Evolutionary conservation across 2,329 filamentous ascomycete genomes (phyloP).

Genomic region (Nothophoma quercina): DNA sequence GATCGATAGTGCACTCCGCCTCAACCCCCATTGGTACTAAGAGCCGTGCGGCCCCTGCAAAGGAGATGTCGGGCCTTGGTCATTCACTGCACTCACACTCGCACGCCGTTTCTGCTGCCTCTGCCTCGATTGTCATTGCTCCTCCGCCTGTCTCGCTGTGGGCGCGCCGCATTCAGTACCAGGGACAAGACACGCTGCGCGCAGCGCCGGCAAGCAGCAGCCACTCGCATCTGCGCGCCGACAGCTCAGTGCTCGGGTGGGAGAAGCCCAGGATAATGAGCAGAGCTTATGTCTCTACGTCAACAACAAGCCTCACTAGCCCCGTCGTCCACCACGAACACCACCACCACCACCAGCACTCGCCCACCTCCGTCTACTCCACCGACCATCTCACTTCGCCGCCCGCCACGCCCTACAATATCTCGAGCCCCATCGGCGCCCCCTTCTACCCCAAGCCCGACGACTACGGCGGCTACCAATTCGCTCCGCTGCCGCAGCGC

Average conservation of each 20-base stretch:
- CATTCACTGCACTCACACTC: neutral
- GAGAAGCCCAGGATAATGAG: slow-evolving; percentile 21
- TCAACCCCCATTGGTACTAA: slow-evolving; percentile 3
- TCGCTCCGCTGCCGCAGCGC: slow-evolving; percentile 25
- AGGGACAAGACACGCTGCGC: slow-evolving; percentile 8
- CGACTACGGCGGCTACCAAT: slow-evolving; percentile 27
- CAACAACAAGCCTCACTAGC: neutral
- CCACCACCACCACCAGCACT: neutral
- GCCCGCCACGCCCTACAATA: slow-evolving; percentile 23
- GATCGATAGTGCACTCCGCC: slow-evolving; percentile 18
- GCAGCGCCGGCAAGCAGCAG: neutral
- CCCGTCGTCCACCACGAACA: neutral
- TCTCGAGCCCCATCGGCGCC: slow-evolving; percentile 27
- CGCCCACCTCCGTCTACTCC: slow-evolving; percentile 7
- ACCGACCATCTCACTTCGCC: slow-evolving; percentile 8
- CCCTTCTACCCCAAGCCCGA: slow-evolving; percentile 29
- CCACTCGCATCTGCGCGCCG: slow-evolving; percentile 19
- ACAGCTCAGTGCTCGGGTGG: slow-evolving; percentile 16
- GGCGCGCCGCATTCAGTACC: slow-evolving; percentile 9
- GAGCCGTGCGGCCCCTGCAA: neutral
- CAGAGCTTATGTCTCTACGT: slow-evolving; percentile 7
- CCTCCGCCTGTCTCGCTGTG: slow-evolving; percentile 18
- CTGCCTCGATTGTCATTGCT: slow-evolving; percentile 14
- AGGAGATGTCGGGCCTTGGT: neutral
- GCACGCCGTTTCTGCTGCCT: slow-evolving; percentile 11